Evolutionary conservation across 441 rosid species (phyloP).

Genomic region (Gossypium aridum): DNA sequence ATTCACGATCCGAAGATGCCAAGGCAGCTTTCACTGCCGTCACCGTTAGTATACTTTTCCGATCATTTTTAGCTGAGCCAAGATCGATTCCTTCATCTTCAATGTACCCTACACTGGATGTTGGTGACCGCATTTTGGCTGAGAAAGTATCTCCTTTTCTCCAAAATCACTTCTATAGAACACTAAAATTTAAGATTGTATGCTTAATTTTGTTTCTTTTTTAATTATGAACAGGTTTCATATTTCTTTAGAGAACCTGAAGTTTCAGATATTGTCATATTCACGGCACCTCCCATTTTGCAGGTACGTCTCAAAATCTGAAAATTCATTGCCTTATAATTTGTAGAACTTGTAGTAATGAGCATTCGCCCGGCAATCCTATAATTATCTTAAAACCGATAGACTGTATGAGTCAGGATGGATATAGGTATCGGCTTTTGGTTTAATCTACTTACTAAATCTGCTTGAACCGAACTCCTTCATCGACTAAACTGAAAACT

Average conservation of each 20-base stretch:
- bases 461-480: too few species aligned
- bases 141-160: constrained; percentile 39
- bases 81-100: constrained; percentile 59
- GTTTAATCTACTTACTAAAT: too few species aligned
- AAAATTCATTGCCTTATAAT: not conserved
- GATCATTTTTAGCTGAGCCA: constrained; percentile 61
- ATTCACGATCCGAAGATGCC: constrained; percentile 74
- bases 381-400: too few species aligned
- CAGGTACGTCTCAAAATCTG: constrained; percentile 28
- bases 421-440: too few species aligned
- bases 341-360: not conserved
- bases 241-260: constrained; percentile 61
- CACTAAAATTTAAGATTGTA: not conserved
- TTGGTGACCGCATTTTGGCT: constrained; percentile 67
- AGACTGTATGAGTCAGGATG: too few species aligned
- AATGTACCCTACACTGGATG: constrained; percentile 66
- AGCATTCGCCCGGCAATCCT: too few species aligned
- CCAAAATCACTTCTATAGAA: not conserved
- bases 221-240: constrained; percentile 41
- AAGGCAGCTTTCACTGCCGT: constrained; percentile 84
- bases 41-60: constrained; percentile 65
- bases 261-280: constrained; percentile 63
- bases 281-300: constrained; percentile 55
- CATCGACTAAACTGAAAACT: too few species aligned
- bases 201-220: constrained; percentile 2